phyloP scores from a whole-genome alignment of 305 asterid species.

The Solanum chacoense region DNA sequence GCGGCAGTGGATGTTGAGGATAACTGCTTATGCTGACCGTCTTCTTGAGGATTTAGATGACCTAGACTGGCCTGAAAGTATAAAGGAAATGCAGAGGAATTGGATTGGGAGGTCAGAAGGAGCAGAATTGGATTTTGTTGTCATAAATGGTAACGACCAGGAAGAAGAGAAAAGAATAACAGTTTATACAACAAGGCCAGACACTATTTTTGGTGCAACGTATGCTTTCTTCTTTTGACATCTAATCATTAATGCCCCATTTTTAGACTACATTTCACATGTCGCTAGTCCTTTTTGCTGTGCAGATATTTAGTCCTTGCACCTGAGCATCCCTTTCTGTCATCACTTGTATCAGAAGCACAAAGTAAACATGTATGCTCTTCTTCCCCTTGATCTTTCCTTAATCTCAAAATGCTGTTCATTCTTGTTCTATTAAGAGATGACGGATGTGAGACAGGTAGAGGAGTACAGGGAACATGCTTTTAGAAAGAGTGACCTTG shows the following conservation, averaged over 20 bases:
- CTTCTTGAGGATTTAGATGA: constrained; percentile 91
- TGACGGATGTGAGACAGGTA: constrained; percentile 36
- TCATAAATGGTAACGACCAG: constrained; percentile 29
- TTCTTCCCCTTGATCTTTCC: neutral
- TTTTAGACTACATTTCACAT: constrained; percentile 12
- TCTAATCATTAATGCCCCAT: neutral
- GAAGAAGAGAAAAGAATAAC: constrained; percentile 45
- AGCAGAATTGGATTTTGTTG: constrained; percentile 69
- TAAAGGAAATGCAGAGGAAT: constrained; percentile 98
- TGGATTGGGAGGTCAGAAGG: constrained; percentile 99
- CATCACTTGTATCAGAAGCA: constrained; percentile 52
- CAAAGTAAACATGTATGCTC: constrained; percentile 54
- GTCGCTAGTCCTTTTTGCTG: constrained; percentile 4
- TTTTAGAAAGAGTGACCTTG: constrained; percentile 87
- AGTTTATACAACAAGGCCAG: constrained; percentile 92
- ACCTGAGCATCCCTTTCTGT: constrained; percentile 68
- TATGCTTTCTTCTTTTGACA: constrained; percentile 21
- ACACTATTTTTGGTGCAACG: constrained; percentile 98
- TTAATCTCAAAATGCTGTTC: neutral
- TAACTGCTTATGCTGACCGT: constrained; percentile 95
- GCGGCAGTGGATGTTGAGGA: constrained; percentile 99
- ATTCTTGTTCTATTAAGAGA: neutral
- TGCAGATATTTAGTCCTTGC: constrained; percentile 88
- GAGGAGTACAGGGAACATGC: constrained; percentile 81
- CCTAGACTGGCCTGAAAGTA: constrained; percentile 98